Conservation (phyloP, 73 alveolate genomes). For the Tetrahymena borealis region DNA sequence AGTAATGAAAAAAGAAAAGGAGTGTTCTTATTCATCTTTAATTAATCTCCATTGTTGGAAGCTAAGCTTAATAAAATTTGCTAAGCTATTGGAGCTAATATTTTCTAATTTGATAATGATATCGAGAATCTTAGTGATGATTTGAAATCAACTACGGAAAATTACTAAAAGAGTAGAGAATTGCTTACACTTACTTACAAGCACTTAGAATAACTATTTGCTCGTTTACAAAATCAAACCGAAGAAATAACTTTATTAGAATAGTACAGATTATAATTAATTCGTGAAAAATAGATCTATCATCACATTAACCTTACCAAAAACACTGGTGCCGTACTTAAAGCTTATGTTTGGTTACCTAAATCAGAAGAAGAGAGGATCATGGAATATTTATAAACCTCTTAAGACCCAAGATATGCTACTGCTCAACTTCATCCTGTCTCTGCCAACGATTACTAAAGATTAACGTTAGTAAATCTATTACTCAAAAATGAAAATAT, state of each 20-base stretch:
- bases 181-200: not conserved
- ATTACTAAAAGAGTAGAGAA: constrained; percentile 6
- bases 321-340: constrained; percentile 76
- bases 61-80: not conserved
- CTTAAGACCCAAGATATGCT: constrained; percentile 12
- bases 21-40: not conserved
- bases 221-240: constrained; percentile 88
- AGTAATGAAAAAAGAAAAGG: not conserved
- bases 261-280: constrained; percentile 38
- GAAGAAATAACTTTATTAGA: constrained; percentile 63
- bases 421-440: constrained; percentile 29
- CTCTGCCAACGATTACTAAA: constrained; percentile 42
- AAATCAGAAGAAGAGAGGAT: constrained; percentile 33
- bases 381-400: constrained; percentile 40
- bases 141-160: not conserved
- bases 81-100: not conserved
- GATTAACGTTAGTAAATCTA: constrained; percentile 35
- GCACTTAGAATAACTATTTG: constrained; percentile 74
- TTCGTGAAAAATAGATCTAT: constrained; percentile 42
- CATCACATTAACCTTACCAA: constrained; percentile 67
- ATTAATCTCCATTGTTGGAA: not conserved
- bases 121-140: not conserved
- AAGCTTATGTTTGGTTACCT: constrained; percentile 44
- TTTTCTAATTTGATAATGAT: not conserved
- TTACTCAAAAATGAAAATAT: constrained; percentile 59